Conservation (phyloP, 305 asterid species). For the Plantago coronopus region DNA sequence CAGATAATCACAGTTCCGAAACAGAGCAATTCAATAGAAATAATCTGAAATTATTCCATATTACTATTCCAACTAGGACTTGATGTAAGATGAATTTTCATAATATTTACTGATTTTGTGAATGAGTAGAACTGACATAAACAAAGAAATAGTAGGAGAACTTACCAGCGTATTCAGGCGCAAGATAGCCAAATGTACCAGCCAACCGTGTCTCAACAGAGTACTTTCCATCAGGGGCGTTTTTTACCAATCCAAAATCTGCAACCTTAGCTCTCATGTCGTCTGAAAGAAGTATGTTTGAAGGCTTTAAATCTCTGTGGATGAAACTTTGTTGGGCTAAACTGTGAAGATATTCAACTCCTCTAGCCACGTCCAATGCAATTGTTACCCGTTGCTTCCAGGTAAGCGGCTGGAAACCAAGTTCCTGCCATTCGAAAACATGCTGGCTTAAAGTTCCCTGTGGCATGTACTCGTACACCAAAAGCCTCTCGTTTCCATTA, state of each 20-base stretch:
- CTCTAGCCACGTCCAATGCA: conserved; percentile 88
- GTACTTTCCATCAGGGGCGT: conserved; percentile 88
- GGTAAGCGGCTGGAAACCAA: conserved; percentile 49
- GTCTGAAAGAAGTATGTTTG: conserved; percentile 84
- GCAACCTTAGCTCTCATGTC: conserved; percentile 99
- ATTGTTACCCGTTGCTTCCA: conserved; percentile 89
- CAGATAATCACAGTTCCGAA: neutral
- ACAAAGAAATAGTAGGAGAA: conserved; percentile 1
- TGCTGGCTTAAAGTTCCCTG: conserved; percentile 84
- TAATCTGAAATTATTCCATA: neutral
- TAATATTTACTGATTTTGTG: too few relatives aligned
- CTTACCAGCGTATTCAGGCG: conserved; percentile 94
- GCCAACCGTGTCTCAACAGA: conserved; percentile 92
- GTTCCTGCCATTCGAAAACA: conserved; percentile 68
- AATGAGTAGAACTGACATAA: conserved; percentile 8
- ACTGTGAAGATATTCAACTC: conserved; percentile 91
- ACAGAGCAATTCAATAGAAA: neutral
- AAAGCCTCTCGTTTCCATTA: conserved; percentile 83
- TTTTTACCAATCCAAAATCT: conserved; percentile 84
- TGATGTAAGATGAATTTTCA: too few relatives aligned
- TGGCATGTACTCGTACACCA: conserved; percentile 94
- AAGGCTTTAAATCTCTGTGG: conserved; percentile 86
- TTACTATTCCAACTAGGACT: too few relatives aligned
- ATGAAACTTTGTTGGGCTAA: conserved; percentile 91
- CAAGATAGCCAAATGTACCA: conserved; percentile 91